phyloP scores from a whole-genome alignment of 352 stramenopile species.

The Peronospora farinosa region DNA sequence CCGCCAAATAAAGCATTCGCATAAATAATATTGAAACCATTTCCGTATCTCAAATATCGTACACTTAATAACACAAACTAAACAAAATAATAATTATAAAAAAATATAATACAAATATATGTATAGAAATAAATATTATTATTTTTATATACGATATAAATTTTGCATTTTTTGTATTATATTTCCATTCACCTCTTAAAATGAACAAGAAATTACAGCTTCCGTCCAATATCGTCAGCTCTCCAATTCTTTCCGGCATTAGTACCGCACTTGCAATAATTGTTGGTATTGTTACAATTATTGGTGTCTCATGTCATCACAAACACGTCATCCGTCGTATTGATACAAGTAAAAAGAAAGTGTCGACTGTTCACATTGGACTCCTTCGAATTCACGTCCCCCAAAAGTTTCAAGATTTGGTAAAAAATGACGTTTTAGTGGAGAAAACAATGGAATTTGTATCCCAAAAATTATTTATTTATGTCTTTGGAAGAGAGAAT shows the following conservation, averaged over 20 bases:
- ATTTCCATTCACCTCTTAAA: too few species aligned
- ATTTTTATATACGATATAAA: too few species aligned
- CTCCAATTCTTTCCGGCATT: slow-evolving; percentile 26
- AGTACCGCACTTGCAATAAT: slow-evolving; percentile 38
- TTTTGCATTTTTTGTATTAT: too few species aligned
- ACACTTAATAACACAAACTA: too few species aligned
- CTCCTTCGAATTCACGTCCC: slow-evolving; percentile 51
- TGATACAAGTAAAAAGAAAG: slow-evolving; percentile 1
- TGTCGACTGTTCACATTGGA: slow-evolving; percentile 33
- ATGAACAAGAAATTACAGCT: slow-evolving; percentile 50
- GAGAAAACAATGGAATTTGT: slow-evolving; percentile 51
- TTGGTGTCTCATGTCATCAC: slow-evolving; percentile 43
- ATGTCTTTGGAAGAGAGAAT: slow-evolving; percentile 46
- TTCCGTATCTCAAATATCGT: too few species aligned
- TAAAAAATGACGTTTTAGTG: slow-evolving; percentile 72
- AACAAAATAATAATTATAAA: too few species aligned
- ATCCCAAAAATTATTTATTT: slow-evolving; percentile 48
- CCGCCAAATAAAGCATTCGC: too few species aligned
- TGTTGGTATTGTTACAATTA: slow-evolving; percentile 35
- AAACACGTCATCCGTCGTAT: slow-evolving; percentile 21
- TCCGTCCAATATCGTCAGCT: slow-evolving; percentile 12
- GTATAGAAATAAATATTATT: too few species aligned
- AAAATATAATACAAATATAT: too few species aligned
- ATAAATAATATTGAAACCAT: too few species aligned
- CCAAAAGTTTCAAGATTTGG: slow-evolving; percentile 51